Percentiles rank a stretch among this genome's conserved stretches.
These are phyloP conservation scores for Scedosporium aurantiacum DNA, from an alignment of 2,329 filamentous ascomycete species.

Conservation along the genomic window DNA sequence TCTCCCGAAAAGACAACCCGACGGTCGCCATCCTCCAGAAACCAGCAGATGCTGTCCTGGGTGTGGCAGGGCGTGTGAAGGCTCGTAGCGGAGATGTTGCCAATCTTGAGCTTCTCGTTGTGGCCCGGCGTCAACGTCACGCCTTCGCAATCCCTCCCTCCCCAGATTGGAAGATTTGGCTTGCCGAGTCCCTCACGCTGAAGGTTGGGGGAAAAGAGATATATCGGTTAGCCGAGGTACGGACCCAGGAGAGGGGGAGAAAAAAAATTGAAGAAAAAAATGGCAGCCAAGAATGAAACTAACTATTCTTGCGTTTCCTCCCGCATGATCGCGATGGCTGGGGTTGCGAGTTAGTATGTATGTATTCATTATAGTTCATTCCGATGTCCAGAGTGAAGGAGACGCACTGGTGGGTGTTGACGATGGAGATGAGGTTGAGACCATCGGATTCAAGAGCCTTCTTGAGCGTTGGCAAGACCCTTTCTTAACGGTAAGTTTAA, in stretches of 20 bases:
- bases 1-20: conserved; percentile 90
- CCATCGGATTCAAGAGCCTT: conserved; percentile 58
- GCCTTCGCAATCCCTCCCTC: conserved; percentile 72
- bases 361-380: not conserved
- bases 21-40: conserved; percentile 65
- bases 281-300: conserved; percentile 12
- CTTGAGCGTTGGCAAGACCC: conserved; percentile 55
- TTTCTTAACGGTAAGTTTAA: conserved; percentile 16
- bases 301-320: conserved; percentile 78
- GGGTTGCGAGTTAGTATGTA: not conserved
- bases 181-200: conserved; percentile 32
- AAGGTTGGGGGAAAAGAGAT: not conserved
- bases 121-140: conserved; percentile 70
- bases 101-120: conserved; percentile 69
- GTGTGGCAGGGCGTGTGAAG: conserved; percentile 98
- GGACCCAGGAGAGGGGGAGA: not conserved
- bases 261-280: not conserved
- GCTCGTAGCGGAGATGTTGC: conserved; percentile 70
- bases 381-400: not conserved
- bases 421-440: conserved; percentile 77
- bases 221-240: not conserved
- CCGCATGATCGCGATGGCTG: conserved; percentile 90
- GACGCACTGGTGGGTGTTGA: conserved; percentile 95
- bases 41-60: conserved; percentile 96
- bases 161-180: conserved; percentile 63